Evolutionary conservation across 2,329 filamentous ascomycete genomes (phyloP).

Genomic region (Hymenoscyphus scutula): DNA sequence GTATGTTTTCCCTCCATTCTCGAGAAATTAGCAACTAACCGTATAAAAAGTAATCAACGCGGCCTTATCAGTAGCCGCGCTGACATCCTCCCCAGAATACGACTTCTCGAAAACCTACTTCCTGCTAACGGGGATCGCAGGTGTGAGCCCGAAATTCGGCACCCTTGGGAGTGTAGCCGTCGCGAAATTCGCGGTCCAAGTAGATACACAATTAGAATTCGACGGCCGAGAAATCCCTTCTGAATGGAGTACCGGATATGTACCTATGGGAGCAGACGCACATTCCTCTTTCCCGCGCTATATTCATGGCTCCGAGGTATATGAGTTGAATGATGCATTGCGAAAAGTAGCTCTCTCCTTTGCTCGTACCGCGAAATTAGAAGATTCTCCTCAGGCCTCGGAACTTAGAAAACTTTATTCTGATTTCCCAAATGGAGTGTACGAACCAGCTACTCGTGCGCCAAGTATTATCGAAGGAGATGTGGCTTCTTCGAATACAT

Average conservation of each 20-base stretch:
- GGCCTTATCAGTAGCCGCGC: conserved; percentile 61
- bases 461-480: conserved; percentile 65
- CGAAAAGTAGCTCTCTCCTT: conserved; percentile 51
- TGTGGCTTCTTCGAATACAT: conserved; percentile 68
- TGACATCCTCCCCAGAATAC: conserved; percentile 61
- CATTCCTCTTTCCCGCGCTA: conserved; percentile 56
- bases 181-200: conserved; percentile 68
- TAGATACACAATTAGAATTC: conserved; percentile 73
- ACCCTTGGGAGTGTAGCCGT: conserved; percentile 68
- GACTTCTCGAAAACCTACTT: conserved; percentile 69
- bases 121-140: conserved; percentile 68
- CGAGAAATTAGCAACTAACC: neutral
- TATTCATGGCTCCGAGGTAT: conserved; percentile 68
- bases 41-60: conserved; percentile 58
- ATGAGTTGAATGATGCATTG: conserved; percentile 61
- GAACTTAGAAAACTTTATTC: conserved; percentile 56
- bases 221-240: conserved; percentile 65
- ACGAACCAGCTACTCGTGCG: conserved; percentile 42
- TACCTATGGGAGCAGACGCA: conserved; percentile 57
- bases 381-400: conserved; percentile 48
- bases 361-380: conserved; percentile 51
- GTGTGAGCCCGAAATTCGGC: conserved; percentile 66
- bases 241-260: conserved; percentile 66
- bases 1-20: neutral
- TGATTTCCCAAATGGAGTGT: conserved; percentile 44